Percentiles rank a stretch among this genome's conserved stretches.
Conservation (phyloP, 2,329 filamentous ascomycete genomes). For the Colletotrichum gloeosporioides region DNA sequence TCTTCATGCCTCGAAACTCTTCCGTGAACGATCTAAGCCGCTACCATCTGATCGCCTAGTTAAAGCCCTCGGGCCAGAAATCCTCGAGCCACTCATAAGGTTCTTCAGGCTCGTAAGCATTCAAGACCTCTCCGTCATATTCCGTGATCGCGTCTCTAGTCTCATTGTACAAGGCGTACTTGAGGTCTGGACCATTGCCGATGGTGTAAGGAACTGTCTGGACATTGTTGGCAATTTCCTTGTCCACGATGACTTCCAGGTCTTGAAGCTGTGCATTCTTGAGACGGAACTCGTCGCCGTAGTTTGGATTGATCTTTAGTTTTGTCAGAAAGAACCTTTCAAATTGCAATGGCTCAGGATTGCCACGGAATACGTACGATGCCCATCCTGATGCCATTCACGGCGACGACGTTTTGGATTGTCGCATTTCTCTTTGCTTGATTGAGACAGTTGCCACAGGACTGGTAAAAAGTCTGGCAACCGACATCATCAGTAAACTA, state of each 20-base stretch:
- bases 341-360: not conserved
- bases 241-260: slow-evolving; percentile 28
- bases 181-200: slow-evolving; percentile 31
- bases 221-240: slow-evolving; percentile 34
- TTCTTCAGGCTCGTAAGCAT: slow-evolving; percentile 29
- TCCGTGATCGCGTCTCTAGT: slow-evolving; percentile 30
- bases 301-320: slow-evolving; percentile 33
- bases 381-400: slow-evolving; percentile 26
- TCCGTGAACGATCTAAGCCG: not conserved
- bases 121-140: slow-evolving; percentile 27
- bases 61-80: slow-evolving; percentile 44
- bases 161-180: slow-evolving; percentile 31
- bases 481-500: not conserved
- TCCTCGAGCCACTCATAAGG: slow-evolving; percentile 61
- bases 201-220: slow-evolving; percentile 30
- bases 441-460: slow-evolving; percentile 33
- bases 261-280: slow-evolving; percentile 31
- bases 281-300: slow-evolving; percentile 31
- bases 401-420: slow-evolving; percentile 31
- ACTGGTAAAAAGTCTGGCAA: slow-evolving; percentile 30
- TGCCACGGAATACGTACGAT: slow-evolving; percentile 25
- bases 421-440: slow-evolving; percentile 28
- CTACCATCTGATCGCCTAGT: not conserved
- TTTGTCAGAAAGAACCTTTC: not conserved
- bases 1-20: not conserved